Evolutionary conservation across 345 rosid species (phyloP).

Genomic region (Boechera stricta): DNA sequence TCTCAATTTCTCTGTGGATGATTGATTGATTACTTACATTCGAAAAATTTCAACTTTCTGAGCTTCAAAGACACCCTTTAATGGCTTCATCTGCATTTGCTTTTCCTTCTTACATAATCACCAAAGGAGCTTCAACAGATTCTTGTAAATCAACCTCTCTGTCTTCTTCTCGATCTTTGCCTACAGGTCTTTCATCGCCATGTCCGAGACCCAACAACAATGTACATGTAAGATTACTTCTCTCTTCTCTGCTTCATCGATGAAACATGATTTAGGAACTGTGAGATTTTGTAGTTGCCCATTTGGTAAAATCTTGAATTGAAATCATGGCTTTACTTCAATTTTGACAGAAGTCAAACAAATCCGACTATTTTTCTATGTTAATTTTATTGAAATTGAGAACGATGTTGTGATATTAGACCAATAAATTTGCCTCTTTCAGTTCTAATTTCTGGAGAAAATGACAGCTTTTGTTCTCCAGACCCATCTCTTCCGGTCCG

Average conservation of each 20-base stretch:
- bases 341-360: conserved; percentile 23
- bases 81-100: conserved; percentile 58
- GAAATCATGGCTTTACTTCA: conserved; percentile 28
- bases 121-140: conserved; percentile 46
- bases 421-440: neutral
- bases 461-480: conserved; percentile 42
- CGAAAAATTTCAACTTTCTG: neutral
- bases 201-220: conserved; percentile 46
- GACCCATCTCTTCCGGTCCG: conserved; percentile 33
- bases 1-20: conserved; percentile 17
- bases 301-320: conserved; percentile 42
- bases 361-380: conserved; percentile 11
- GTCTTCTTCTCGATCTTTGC: conserved; percentile 49
- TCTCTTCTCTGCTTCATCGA: neutral
- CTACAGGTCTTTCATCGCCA: conserved; percentile 53
- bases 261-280: neutral
- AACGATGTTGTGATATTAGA: conserved; percentile 10
- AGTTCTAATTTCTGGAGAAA: conserved; percentile 3
- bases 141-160: conserved; percentile 46
- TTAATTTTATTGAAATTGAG: neutral
- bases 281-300: conserved; percentile 27
- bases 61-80: neutral
- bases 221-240: conserved; percentile 42
- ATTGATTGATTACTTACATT: neutral
- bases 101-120: conserved; percentile 55